Evolutionary conservation across 371 early-diverging fungal genomes (phyloP).

Genomic region (Chytridium lagenaria): DNA sequence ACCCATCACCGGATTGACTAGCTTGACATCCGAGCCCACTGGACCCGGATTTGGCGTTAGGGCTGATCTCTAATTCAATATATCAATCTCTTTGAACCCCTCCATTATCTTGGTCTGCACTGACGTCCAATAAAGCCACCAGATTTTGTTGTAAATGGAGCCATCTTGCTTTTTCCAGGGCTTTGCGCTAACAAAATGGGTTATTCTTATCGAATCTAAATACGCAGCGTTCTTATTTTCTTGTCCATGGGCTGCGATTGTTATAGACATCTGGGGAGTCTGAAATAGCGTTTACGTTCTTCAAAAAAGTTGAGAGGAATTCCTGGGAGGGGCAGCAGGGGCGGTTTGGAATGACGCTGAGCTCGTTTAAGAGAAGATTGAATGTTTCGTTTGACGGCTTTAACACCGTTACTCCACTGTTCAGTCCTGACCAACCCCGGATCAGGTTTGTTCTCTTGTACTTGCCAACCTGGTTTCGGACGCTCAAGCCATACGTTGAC

Average conservation of each 20-base stretch:
- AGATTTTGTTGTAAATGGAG: slow-evolving; percentile 29
- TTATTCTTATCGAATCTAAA: slow-evolving; percentile 21
- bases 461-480: slow-evolving; percentile 28
- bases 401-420: slow-evolving; percentile 43
- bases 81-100: no score
- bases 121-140: slow-evolving; percentile 35
- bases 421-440: slow-evolving; percentile 42
- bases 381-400: slow-evolving; percentile 41
- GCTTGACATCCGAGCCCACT: slow-evolving; percentile 83
- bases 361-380: slow-evolving; percentile 29
- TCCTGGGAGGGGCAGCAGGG: slow-evolving; percentile 51
- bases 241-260: slow-evolving; percentile 11
- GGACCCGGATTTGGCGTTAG: slow-evolving; percentile 91
- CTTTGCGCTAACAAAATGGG: slow-evolving; percentile 43
- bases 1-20: slow-evolving; percentile 82
- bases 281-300: slow-evolving; percentile 27
- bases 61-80: slow-evolving; percentile 40
- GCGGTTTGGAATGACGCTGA: slow-evolving; percentile 38
- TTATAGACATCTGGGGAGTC: slow-evolving; percentile 38
- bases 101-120: neutral
- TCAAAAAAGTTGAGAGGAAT: slow-evolving; percentile 42
- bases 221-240: slow-evolving; percentile 2
- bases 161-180: slow-evolving; percentile 41
- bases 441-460: slow-evolving; percentile 7
- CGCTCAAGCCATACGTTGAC: slow-evolving; percentile 32